A percentile compares a stretch with the other conserved stretches of the same genome.
Conservation (phyloP, 1,139 yeast species). For the Candida sp. region DNA sequence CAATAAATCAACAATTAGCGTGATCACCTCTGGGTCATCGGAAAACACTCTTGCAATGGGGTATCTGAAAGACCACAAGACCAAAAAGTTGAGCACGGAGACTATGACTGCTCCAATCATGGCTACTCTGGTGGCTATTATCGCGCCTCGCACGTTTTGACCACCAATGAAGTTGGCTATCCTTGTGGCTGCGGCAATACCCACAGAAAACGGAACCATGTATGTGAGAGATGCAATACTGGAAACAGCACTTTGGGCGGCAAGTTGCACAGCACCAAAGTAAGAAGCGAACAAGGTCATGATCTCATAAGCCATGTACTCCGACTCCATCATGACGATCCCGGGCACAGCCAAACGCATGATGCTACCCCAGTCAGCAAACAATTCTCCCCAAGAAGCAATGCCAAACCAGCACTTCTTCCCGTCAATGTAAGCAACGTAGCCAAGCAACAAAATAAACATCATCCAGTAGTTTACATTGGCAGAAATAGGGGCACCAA, state of each 20-base stretch:
- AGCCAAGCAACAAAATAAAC: constrained; percentile 56
- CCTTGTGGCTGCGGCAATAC: constrained; percentile 87
- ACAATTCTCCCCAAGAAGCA: constrained; percentile 45
- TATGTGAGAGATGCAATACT: constrained; percentile 81
- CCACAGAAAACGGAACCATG: constrained; percentile 89
- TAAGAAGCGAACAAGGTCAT: constrained; percentile 76
- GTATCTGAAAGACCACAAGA: constrained; percentile 54
- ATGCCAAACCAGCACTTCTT: constrained; percentile 75
- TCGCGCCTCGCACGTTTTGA: constrained; percentile 62
- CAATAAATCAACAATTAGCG: constrained; percentile 51
- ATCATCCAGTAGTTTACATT: constrained; percentile 74
- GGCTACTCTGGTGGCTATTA: constrained; percentile 68
- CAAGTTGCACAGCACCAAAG: constrained; percentile 82
- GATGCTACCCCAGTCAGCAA: constrained; percentile 64
- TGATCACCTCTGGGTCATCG: constrained; percentile 66
- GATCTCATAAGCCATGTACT: constrained; percentile 74
- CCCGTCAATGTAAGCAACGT: constrained; percentile 65
- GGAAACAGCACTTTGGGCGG: constrained; percentile 89
- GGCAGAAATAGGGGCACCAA: constrained; percentile 78
- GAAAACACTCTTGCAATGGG: constrained; percentile 73
- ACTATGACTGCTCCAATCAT: constrained; percentile 59
- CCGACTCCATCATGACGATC: constrained; percentile 74
- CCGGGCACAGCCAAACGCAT: constrained; percentile 72
- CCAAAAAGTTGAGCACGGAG: constrained; percentile 59
- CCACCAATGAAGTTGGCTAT: constrained; percentile 92